phyloP scores from a whole-genome alignment of 2,329 filamentous ascomycete genomes.

The Xylariales sp. region DNA sequence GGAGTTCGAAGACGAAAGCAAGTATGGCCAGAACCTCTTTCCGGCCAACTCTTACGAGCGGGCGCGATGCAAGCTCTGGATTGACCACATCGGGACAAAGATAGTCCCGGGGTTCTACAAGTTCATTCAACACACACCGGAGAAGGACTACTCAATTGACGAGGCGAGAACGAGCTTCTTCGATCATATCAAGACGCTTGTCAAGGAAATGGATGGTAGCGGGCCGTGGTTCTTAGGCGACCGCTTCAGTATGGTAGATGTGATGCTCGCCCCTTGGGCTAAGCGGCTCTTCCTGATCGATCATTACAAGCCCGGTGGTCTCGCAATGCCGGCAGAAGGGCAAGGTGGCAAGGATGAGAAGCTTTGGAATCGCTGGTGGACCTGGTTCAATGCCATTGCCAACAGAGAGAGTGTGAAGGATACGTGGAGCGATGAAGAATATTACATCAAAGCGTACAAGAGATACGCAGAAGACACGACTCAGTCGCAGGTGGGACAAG shows the following conservation, averaged over 20 bases:
- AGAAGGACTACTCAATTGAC: slow-evolving; percentile 44
- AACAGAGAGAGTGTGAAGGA: slow-evolving; percentile 57
- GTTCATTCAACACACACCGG: slow-evolving; percentile 49
- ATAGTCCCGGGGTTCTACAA: slow-evolving; percentile 68
- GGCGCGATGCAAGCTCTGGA: slow-evolving; percentile 66
- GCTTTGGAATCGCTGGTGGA: slow-evolving; percentile 61
- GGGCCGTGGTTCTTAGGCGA: slow-evolving; percentile 66
- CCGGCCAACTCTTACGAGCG: slow-evolving; percentile 59
- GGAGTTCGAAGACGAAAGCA: slow-evolving; percentile 45
- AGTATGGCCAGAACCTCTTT: slow-evolving; percentile 45
- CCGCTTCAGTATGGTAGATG: slow-evolving; percentile 62
- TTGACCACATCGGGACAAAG: slow-evolving; percentile 62
- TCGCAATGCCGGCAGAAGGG: slow-evolving; percentile 35
- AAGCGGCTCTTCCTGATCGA: slow-evolving; percentile 69
- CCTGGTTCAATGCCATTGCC: slow-evolving; percentile 58
- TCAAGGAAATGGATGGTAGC: slow-evolving; percentile 51
- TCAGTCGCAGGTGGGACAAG: slow-evolving; percentile 56
- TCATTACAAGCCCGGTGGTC: slow-evolving; percentile 60
- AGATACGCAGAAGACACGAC: slow-evolving; percentile 63
- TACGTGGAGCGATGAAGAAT: slow-evolving; percentile 63
- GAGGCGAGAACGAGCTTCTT: slow-evolving; percentile 56
- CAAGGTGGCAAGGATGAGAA: slow-evolving; percentile 41
- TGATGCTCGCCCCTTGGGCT: slow-evolving; percentile 69
- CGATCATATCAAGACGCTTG: slow-evolving; percentile 53
- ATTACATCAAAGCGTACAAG: slow-evolving; percentile 65